Base-by-base conservation (phyloP, 305 asterid genomes). In the Fraxinus velutina region DNA sequence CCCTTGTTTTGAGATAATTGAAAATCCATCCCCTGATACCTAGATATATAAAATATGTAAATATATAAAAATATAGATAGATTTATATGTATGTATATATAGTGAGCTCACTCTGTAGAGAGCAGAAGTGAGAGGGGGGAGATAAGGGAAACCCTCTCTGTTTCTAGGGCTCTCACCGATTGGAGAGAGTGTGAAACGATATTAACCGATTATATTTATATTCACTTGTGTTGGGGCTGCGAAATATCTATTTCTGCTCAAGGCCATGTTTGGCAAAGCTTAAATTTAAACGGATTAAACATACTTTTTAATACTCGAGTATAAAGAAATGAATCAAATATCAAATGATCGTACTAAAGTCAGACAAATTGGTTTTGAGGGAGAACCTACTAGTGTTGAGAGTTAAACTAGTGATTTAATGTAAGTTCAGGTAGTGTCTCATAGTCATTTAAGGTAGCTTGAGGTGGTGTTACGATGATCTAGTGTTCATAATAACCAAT, bases 131-230 rank as follows among this genome's bases (percentile, higher is more conserved):
- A 50, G 77, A 79, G 81, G 82, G 70, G 81, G 87, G 78, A 83
- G 80, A 84, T 82, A 82, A 81, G 34, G 79, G 73, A 39, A 68
- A 78, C 79, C 91, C 89, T 66, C n/a, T 32, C 75, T 70, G 71
- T 86, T 82, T 79, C 86, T 85, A 52, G 80, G 84, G 77, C 88
- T 84, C 89, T 79, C 86, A 83, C 88, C 86, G 72, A 79, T 85
- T 79, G 81, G 78, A 84, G 85, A 87, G 89, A 83, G 68, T 78
- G 44, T 19, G 32, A 21, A 29, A 17, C 13, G 83, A 19, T n/a
- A 78, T 55, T 29, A 62, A 17, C 62, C n/a, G 80, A 82, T 84
- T 78, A 68, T 73, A 86, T 86, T 86, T 87, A 85, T 87, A 84
- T 4, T 13, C 37, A 66, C 19, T 12, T 4, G 73, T 4, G 37